phyloP scores from a whole-genome alignment of 495 filamentous ascomycete species.

The Oleoguttula mirabilis region DNA sequence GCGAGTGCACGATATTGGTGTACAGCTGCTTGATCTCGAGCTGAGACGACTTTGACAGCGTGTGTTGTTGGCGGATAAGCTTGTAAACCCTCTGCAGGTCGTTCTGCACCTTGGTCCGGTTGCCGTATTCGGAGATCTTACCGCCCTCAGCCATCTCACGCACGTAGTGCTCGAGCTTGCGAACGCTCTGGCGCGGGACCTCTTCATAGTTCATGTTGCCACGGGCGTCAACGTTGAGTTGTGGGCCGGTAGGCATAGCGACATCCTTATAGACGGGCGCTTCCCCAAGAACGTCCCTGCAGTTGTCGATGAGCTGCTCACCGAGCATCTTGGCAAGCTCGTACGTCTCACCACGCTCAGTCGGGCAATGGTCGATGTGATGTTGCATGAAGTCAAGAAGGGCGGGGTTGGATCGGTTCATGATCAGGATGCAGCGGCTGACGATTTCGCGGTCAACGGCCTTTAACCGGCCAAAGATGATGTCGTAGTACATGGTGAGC shows the following conservation, averaged over 20 bases:
- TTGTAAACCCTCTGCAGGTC: slow-evolving; percentile 91
- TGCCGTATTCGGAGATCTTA: slow-evolving; percentile 96
- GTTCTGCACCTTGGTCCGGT: slow-evolving; percentile 93
- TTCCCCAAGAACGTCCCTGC: slow-evolving; percentile 73
- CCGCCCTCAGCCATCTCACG: slow-evolving; percentile 97
- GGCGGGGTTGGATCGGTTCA: slow-evolving; percentile 94
- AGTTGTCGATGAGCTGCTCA: slow-evolving; percentile 90
- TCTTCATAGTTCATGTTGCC: slow-evolving; percentile 87
- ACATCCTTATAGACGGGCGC: slow-evolving; percentile 94
- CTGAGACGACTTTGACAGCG: slow-evolving; percentile 85
- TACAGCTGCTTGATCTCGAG: slow-evolving; percentile 91
- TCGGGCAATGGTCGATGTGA: slow-evolving; percentile 97
- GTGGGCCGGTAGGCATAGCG: slow-evolving; percentile 76
- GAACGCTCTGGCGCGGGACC: slow-evolving; percentile 72
- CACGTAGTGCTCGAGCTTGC: slow-evolving; percentile 97
- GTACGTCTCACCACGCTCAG: slow-evolving; percentile 94
- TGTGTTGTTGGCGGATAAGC: slow-evolving; percentile 93
- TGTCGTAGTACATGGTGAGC: slow-evolving; percentile 96
- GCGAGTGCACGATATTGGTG: slow-evolving; percentile 78
- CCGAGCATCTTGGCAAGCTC: slow-evolving; percentile 92
- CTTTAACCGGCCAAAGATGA: slow-evolving; percentile 90
- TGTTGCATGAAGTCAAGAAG: slow-evolving; percentile 99
- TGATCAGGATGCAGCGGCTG: slow-evolving; percentile 94
- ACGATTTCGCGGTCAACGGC: slow-evolving; percentile 96
- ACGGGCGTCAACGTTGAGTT: slow-evolving; percentile 76